phyloP scores from a whole-genome alignment of 352 stramenopile genomes.

The Phytophthora fragariae region DNA sequence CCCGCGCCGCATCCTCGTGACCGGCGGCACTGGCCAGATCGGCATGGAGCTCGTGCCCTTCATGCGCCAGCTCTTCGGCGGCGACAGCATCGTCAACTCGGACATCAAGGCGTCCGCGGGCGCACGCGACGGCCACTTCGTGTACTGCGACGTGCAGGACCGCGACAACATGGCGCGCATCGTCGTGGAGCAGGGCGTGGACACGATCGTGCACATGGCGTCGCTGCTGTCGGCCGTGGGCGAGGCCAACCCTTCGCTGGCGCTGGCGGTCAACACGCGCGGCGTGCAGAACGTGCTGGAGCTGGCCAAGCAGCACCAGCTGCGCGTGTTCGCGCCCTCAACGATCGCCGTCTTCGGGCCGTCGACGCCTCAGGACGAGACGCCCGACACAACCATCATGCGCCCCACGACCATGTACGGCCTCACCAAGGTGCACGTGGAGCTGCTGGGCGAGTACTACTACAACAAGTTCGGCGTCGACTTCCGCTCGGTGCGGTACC shows the following conservation, averaged over 20 bases:
- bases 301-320: constrained; percentile 87
- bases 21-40: constrained; percentile 84
- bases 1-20: constrained; percentile 73
- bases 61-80: constrained; percentile 70
- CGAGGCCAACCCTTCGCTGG: constrained; percentile 91
- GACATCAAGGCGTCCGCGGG: constrained; percentile 74
- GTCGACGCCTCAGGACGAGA: constrained; percentile 84
- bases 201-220: constrained; percentile 93
- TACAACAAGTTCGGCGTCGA: constrained; percentile 92
- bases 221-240: constrained; percentile 91
- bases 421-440: constrained; percentile 93
- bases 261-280: constrained; percentile 90
- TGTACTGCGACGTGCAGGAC: constrained; percentile 88
- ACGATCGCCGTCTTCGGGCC: constrained; percentile 93
- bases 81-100: constrained; percentile 78
- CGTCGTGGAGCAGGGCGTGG: constrained; percentile 87
- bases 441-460: constrained; percentile 94
- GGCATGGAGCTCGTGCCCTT: constrained; percentile 89
- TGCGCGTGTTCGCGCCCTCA: constrained; percentile 91
- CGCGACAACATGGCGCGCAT: constrained; percentile 79
- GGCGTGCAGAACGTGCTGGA: constrained; percentile 93
- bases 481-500: constrained; percentile 93
- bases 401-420: constrained; percentile 93
- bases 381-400: constrained; percentile 92
- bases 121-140: constrained; percentile 66